Evolutionary conservation across 305 asterid species (phyloP).

Genomic region (Rubia tinctorum): DNA sequence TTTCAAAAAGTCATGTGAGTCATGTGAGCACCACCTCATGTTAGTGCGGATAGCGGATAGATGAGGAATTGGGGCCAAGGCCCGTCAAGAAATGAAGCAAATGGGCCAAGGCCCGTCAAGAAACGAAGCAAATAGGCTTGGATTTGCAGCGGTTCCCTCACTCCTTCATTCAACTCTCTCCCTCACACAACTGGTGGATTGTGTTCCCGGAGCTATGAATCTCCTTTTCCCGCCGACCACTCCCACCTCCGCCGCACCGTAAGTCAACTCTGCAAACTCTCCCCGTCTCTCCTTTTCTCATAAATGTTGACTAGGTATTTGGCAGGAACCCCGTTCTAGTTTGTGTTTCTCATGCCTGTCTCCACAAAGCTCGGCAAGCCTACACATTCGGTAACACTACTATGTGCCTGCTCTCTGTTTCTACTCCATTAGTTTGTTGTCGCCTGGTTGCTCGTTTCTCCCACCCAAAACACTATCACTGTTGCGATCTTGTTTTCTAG

Average conservation of each 20-base stretch:
- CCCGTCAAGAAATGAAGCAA: not conserved
- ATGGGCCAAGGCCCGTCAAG: no score
- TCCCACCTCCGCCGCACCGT: conserved; percentile 12
- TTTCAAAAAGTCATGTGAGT: no score
- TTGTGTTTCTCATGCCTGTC: not conserved
- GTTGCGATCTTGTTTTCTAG: no score
- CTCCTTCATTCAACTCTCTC: not conserved
- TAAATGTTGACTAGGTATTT: no score
- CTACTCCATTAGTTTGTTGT: not conserved
- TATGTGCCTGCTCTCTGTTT: no score
- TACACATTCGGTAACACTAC: not conserved
- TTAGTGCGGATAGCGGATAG: no score
- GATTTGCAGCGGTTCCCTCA: not conserved
- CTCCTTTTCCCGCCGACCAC: not conserved
- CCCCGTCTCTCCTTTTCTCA: no score
- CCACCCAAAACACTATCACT: not conserved
- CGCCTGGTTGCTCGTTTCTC: not conserved
- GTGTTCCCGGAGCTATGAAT: conserved; percentile 12
- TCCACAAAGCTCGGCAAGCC: not conserved
- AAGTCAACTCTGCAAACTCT: not conserved
- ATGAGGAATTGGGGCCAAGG: not conserved
- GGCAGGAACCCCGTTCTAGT: conserved; percentile 9
- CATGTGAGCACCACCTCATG: no score
- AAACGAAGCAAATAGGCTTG: not conserved
- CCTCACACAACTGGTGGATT: not conserved